These are phyloP conservation scores for Xenosphaeropsis pyriputrescens DNA, from an alignment of 2,329 filamentous ascomycete species.

Conservation along the genomic window DNA sequence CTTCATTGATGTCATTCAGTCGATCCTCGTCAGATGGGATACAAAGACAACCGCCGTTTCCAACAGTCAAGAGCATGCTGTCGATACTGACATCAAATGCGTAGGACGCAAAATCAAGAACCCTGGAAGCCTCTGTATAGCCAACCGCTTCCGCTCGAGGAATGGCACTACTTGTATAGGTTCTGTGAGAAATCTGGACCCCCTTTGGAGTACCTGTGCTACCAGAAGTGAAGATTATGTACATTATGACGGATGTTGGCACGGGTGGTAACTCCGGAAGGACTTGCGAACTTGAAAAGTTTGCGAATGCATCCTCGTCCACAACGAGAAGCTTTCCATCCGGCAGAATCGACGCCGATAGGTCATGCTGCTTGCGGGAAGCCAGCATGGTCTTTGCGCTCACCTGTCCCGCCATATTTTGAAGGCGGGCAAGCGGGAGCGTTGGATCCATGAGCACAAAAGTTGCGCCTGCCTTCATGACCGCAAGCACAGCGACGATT, in stretches of 20 bases:
- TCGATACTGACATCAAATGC: conserved; percentile 1
- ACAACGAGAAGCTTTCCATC: too few species aligned
- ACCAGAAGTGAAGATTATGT: conserved; percentile 22
- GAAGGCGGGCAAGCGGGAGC: conserved; percentile 11
- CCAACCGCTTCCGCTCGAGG: neutral
- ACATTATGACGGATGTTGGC: neutral
- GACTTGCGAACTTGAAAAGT: too few species aligned
- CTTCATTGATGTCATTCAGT: neutral
- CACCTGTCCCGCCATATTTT: conserved; percentile 3
- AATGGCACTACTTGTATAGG: neutral
- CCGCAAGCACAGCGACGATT: conserved; percentile 14
- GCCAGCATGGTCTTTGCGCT: too few species aligned
- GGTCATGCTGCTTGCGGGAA: too few species aligned
- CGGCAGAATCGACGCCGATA: too few species aligned
- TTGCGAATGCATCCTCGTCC: too few species aligned
- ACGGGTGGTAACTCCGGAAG: too few species aligned
- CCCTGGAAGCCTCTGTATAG: conserved; percentile 2
- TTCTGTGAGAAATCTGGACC: conserved; percentile 17
- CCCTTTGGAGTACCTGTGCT: conserved; percentile 35
- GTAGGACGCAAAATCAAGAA: conserved; percentile 4
- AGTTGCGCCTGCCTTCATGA: conserved; percentile 15
- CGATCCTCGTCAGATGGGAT: neutral
- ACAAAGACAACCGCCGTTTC: neutral
- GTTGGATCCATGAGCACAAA: conserved; percentile 17
- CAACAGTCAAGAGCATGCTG: conserved; percentile 1